Evolutionary conservation across 768 basidiomycete genomes (phyloP), one percentile per base, ranked within the genome.

Genomic region (Trametes punicea): DNA sequence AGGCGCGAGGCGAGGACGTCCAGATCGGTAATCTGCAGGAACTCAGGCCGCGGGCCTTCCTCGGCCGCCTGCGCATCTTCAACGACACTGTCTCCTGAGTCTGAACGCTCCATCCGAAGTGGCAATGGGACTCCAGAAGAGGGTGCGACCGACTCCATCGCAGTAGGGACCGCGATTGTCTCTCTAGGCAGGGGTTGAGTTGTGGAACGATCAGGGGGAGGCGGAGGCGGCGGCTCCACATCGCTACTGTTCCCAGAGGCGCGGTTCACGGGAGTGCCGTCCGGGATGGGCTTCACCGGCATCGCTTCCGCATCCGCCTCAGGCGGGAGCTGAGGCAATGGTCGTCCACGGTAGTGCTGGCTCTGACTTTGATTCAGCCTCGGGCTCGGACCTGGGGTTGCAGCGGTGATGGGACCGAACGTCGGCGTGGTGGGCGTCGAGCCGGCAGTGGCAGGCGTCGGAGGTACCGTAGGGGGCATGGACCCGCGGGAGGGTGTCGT

Each of bases 1-100:
- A 88, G 65, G 20, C 76, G 75, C 23, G 85, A 77, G 15, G 84
- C 75, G 21, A 88, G 71, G 10, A 85, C 68, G 64, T 85, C 85
- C 47, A 91, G 73, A 64, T 88, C 87, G 16, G 86, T 84, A 55
- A 51, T 34, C 46, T 49, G 46, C 47, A 59, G 29, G 29, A 59
- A 59, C 48, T 55, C 53, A 13, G 27, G 27, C 38, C 49, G 52
- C 40, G 58, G 47, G 42, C 44, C 58, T 27, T 59, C 55, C 7
- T 27, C 38, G 1, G 38, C 50, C n/a, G 36, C 44, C 6, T 34
- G 36, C 25, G 48, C 30, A 13, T 55, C 55, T 31, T 55, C 49
- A 6, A 53, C 16, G 13, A 56, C 46, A 31, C 59, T 60, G 6
- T 46, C 51, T 6, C 46, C 55, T 2, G 55, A 60, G 16, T 39